A percentile compares a stretch with the other conserved stretches of the same genome.
These are phyloP conservation scores for Stramenopiles sp. DNA, from an alignment of 352 stramenopile genomes.

Conservation along the genomic window DNA sequence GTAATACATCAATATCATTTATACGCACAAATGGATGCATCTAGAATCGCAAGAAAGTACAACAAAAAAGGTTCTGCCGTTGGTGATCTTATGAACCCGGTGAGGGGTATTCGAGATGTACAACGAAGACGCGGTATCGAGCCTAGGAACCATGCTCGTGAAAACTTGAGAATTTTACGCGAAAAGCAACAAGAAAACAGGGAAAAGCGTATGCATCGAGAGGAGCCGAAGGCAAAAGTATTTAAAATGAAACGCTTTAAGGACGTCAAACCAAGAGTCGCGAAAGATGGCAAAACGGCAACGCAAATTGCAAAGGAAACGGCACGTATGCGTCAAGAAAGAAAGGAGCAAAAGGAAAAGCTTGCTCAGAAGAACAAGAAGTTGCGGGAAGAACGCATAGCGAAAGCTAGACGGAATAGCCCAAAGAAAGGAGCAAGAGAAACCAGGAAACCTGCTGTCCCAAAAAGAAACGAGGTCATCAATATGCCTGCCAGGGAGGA, in stretches of 20 bases:
- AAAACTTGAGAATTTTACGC: slow-evolving; percentile 3
- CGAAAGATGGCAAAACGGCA: neutral
- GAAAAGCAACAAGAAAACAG: slow-evolving; percentile 5
- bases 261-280: neutral
- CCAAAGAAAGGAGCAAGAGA: neutral
- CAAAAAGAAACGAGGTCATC: neutral
- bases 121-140: slow-evolving; percentile 2
- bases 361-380: neutral
- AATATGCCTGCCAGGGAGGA: neutral
- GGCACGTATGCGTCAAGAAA: neutral
- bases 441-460: neutral
- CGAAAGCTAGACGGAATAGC: neutral
- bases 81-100: slow-evolving; percentile 8
- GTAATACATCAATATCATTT: too few species aligned
- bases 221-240: neutral
- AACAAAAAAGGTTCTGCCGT: slow-evolving; percentile 8
- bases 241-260: slow-evolving; percentile 13
- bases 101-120: slow-evolving; percentile 1
- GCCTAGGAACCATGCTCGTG: slow-evolving; percentile 5
- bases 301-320: neutral
- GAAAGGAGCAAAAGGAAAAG: neutral
- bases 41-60: neutral
- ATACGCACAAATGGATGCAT: slow-evolving; percentile 10
- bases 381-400: neutral
- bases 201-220: neutral